Conservation (phyloP, 1,284 basidiomycete genomes). For the Ceratobasidium sp. region DNA sequence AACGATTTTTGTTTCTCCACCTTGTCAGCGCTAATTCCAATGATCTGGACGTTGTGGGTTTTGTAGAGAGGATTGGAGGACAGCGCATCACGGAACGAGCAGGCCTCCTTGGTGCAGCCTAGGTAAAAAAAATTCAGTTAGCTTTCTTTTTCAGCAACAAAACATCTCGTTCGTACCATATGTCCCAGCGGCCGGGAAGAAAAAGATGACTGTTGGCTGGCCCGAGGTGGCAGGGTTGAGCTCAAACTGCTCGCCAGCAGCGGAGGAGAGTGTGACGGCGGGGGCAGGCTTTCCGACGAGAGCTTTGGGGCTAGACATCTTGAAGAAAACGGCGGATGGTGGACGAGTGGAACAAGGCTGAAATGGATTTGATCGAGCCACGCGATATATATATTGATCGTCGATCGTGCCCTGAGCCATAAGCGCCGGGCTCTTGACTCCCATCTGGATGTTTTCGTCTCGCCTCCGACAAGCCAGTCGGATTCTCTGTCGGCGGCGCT, state of each 20-base stretch:
- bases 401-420: neutral
- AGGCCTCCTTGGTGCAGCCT: conserved; percentile 80
- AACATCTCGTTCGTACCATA: conserved; percentile 45
- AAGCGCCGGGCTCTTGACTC: conserved; percentile 8
- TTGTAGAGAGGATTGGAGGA: conserved; percentile 71
- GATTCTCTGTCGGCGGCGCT: neutral
- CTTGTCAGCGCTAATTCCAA: conserved; percentile 75
- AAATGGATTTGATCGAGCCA: neutral
- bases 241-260: conserved; percentile 59
- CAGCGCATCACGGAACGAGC: conserved; percentile 78
- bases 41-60: conserved; percentile 64
- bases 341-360: neutral
- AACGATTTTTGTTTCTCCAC: conserved; percentile 75
- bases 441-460: conserved; percentile 10
- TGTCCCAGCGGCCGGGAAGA: conserved; percentile 71
- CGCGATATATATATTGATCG: conserved; percentile 1
- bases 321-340: neutral
- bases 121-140: conserved; percentile 51
- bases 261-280: conserved; percentile 57
- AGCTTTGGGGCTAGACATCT: conserved; percentile 48
- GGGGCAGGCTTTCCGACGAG: conserved; percentile 61
- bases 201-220: conserved; percentile 71
- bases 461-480: neutral
- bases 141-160: neutral
- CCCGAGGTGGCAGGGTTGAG: conserved; percentile 58